phyloP scores from a whole-genome alignment of 805 yeast species.

The Candida germanica region DNA sequence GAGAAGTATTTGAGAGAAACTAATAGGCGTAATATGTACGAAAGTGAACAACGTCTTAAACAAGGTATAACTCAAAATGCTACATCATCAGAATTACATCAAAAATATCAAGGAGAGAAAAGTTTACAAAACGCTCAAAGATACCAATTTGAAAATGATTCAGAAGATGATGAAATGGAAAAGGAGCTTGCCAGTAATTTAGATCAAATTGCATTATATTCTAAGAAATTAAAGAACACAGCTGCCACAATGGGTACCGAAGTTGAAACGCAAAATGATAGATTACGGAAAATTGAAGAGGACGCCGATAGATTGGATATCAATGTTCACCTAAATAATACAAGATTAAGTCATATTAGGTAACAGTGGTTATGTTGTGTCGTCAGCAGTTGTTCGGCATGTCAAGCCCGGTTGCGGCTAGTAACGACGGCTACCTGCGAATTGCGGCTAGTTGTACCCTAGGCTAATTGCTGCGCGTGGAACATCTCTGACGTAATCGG shows the following conservation, averaged over 20 bases:
- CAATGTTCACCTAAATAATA: slow-evolving; percentile 73
- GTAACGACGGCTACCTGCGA: no score
- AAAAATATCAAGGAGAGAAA: slow-evolving; percentile 51
- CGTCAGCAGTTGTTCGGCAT: no score
- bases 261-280: slow-evolving; percentile 70
- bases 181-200: slow-evolving; percentile 80
- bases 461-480: no score
- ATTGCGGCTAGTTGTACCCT: no score
- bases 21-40: slow-evolving; percentile 55
- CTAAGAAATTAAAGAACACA: slow-evolving; percentile 66
- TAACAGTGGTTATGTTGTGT: no score
- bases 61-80: slow-evolving; percentile 51
- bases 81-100: slow-evolving; percentile 31
- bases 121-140: slow-evolving; percentile 57
- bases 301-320: slow-evolving; percentile 83
- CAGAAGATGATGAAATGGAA: slow-evolving; percentile 91
- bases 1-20: slow-evolving; percentile 63
- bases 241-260: slow-evolving; percentile 76
- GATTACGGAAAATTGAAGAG: slow-evolving; percentile 74
- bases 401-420: no score
- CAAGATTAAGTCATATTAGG: slow-evolving; percentile 57
- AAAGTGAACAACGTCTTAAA: slow-evolving; percentile 66
- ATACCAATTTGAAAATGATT: slow-evolving; percentile 84
- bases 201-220: slow-evolving; percentile 68
- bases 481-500: no score